These are phyloP conservation scores for Neurospora sp. DNA, from an alignment of 495 filamentous ascomycete genomes.

Conservation along the genomic window DNA sequence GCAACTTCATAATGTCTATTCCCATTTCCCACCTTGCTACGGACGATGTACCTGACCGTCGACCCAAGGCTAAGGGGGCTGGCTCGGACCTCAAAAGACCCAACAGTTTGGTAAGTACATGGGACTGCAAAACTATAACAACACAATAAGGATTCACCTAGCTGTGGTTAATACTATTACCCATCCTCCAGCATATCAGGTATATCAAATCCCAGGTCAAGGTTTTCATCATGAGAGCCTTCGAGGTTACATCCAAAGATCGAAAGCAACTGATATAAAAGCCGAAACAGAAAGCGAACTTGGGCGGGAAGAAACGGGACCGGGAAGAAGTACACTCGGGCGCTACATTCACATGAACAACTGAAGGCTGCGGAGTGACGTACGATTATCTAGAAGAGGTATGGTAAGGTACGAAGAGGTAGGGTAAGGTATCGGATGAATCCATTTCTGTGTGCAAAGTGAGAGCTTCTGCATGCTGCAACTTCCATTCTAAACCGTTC, in stretches of 20 bases:
- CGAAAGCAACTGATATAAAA: not conserved
- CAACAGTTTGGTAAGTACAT: not conserved
- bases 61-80: not conserved
- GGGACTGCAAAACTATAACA: not conserved
- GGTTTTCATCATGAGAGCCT: not conserved
- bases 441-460: not conserved
- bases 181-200: not conserved
- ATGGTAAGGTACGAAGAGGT: not conserved
- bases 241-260: not conserved
- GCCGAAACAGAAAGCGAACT: not conserved
- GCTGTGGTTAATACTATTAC: not conserved
- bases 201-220: not conserved
- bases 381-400: not conserved
- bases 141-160: not conserved
- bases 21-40: not conserved
- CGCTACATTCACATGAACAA: not conserved
- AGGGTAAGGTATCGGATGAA: not conserved
- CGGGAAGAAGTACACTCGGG: not conserved
- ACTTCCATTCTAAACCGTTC: not conserved
- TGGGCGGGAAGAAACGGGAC: not conserved
- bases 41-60: not conserved
- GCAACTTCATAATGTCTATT: not conserved
- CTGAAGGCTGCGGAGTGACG: not conserved
- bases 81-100: not conserved
- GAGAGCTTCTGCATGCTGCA: not conserved